Evolutionary conservation across 2,329 filamentous ascomycete species (phyloP), one percentile per base, ranked within the genome.

Genomic region (Leptodontidium sp.): DNA sequence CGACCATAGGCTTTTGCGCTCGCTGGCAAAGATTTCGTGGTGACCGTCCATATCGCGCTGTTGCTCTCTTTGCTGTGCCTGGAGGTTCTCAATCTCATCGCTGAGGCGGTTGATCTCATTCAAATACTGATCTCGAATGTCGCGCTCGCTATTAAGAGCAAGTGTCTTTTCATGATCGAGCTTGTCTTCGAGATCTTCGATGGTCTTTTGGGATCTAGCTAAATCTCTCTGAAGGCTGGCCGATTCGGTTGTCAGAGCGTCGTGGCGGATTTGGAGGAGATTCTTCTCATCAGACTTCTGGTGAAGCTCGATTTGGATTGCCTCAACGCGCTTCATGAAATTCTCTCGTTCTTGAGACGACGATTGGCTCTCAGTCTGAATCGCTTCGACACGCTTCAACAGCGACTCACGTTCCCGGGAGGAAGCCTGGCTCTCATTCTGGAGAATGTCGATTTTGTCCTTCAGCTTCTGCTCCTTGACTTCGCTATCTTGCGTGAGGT

Each of bases 31-130:
- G 74, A 89, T 88, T 71, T 93, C 91, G 77, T 86, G 88, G 75
- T 93, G 90, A 67, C 90, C 87, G 68, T 90, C 89, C 79, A 91
- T 90, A 47, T 91, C 83, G 59, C 89, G 90, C 74, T 93, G 89
- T 72, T 90, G 91, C 73, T 92, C 88, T 85, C 83, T 64, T 86
- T 88, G 26, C 90, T 92, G 86, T 70, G 85, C 81, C 70, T 85
- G 85, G 17, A 88, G 79, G 43, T 83, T 81, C 66, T 85, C 83
- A 29, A 87, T 81, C 70, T 86, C 83, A 43, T 80, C 80, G 69
- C 82, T 80, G n/a, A 88, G 77, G 17, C 81, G 83, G 64, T 87
- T 84, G 55, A 89, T 80, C 70, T 89, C 86, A 15, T 80, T 78
- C 70, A 84, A 84, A 69, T 88, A 85, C 72, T 88, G 83, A 63